Conservation (phyloP, 345 rosid genomes). For the Arabis alpina region DNA sequence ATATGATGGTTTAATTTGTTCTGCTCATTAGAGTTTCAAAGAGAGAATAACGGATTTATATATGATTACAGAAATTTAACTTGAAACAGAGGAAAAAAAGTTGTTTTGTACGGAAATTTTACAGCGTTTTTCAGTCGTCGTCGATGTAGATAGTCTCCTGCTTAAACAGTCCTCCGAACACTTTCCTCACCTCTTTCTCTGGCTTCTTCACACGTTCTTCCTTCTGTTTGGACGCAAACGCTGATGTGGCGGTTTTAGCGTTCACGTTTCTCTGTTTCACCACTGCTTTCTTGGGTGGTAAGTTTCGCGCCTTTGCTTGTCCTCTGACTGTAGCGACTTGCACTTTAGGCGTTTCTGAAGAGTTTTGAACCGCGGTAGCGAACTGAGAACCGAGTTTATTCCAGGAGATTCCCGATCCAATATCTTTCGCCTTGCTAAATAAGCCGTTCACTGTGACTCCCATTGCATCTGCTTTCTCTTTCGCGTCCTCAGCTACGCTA, state of each 20-base stretch:
- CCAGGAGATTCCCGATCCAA: slow-evolving; percentile 70
- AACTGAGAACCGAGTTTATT: slow-evolving; percentile 72
- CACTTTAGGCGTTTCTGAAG: slow-evolving; percentile 50
- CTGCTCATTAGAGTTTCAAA: not conserved
- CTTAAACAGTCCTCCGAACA: slow-evolving; percentile 86
- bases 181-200: slow-evolving; percentile 71
- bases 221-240: slow-evolving; percentile 44
- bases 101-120: slow-evolving; percentile 29
- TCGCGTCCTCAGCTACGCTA: slow-evolving; percentile 63
- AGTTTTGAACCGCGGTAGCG: slow-evolving; percentile 54
- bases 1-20: too few species aligned
- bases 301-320: slow-evolving; percentile 74
- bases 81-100: slow-evolving; percentile 20
- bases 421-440: slow-evolving; percentile 67
- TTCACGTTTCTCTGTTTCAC: slow-evolving; percentile 47
- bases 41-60: slow-evolving; percentile 25
- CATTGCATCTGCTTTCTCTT: slow-evolving; percentile 62
- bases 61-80: slow-evolving; percentile 33
- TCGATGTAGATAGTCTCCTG: slow-evolving; percentile 91
- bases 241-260: slow-evolving; percentile 41
- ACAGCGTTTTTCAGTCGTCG: slow-evolving; percentile 58
- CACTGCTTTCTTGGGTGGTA: slow-evolving; percentile 64
- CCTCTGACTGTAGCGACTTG: slow-evolving; percentile 91
- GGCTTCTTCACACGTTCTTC: slow-evolving; percentile 42
- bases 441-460: slow-evolving; percentile 56